Percentiles rank a stretch among this genome's conserved stretches.
These are phyloP conservation scores for Parastagonospora nodorum DNA, from an alignment of 2,329 filamentous ascomycete genomes.

Conservation along the genomic window DNA sequence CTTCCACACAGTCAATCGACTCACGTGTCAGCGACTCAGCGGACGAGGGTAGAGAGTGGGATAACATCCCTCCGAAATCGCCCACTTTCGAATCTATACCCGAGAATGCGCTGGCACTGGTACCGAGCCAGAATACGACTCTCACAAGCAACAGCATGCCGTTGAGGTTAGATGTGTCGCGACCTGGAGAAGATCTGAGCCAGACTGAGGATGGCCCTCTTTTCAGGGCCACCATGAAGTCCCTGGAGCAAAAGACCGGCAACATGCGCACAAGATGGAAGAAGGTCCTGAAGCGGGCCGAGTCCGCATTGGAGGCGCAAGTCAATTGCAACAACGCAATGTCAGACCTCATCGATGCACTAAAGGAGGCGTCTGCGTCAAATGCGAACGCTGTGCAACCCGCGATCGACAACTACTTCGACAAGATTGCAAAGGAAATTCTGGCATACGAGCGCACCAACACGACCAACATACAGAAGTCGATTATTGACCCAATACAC, in stretches of 20 bases:
- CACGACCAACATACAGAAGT: constrained; percentile 80
- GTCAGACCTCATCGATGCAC: constrained; percentile 78
- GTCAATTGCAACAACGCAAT: constrained; percentile 85
- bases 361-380: constrained; percentile 84
- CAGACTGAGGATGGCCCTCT: constrained; percentile 89
- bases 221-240: constrained; percentile 95
- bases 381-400: constrained; percentile 98
- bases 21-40: constrained; percentile 79
- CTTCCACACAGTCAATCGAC: constrained; percentile 85
- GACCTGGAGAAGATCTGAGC: constrained; percentile 80
- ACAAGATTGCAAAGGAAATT: constrained; percentile 93
- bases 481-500: constrained; percentile 91
- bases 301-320: constrained; percentile 81
- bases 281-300: constrained; percentile 92
- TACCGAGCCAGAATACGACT: constrained; percentile 48
- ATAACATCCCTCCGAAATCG: constrained; percentile 51
- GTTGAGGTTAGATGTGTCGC: constrained; percentile 87
- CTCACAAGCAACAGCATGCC: constrained; percentile 34
- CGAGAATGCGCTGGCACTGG: constrained; percentile 52
- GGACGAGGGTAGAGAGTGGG: constrained; percentile 49
- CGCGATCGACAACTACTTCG: constrained; percentile 96
- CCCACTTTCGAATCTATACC: constrained; percentile 55
- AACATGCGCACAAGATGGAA: constrained; percentile 96
- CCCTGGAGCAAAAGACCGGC: constrained; percentile 92
- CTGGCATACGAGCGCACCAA: constrained; percentile 85